A percentile compares a stretch with the other conserved stretches of the same genome.
These are phyloP conservation scores for Diversispora epigaea DNA, from an alignment of 192 early-diverging fungal species.

Conservation along the genomic window DNA sequence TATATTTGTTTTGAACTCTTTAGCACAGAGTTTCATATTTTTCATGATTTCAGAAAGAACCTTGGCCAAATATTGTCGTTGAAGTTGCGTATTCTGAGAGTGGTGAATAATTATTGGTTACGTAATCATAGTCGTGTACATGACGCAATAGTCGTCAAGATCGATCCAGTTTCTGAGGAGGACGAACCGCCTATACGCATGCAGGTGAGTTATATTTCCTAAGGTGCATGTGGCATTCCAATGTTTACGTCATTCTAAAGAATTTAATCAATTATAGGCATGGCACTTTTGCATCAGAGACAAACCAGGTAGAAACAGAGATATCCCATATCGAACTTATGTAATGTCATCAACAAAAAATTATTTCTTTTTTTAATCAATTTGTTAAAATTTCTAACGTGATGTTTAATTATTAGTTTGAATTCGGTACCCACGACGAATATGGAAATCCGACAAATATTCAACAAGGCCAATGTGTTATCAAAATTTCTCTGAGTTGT, in stretches of 20 bases:
- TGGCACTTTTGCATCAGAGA: conserved; percentile 5
- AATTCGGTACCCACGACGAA: conserved; percentile 12
- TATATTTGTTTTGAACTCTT: not conserved
- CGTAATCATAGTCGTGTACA: not conserved
- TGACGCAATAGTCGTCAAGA: conserved; percentile 6
- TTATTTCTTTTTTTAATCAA: too few relatives aligned
- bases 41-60: not conserved
- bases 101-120: not conserved
- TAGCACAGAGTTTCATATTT: not conserved
- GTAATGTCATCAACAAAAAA: not conserved
- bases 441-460: conserved; percentile 3
- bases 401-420: conserved; percentile 23
- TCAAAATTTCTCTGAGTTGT: conserved; percentile 11
- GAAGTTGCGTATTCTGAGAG: conserved; percentile 26
- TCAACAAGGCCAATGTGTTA: not conserved
- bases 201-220: conserved; percentile 8
- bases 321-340: not conserved
- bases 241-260: not conserved
- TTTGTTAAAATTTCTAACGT: too few relatives aligned
- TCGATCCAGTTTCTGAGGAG: conserved; percentile 5
- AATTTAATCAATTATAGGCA: conserved; percentile 17
- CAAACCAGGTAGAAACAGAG: not conserved
- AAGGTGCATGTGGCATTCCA: not conserved
- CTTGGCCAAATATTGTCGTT: conserved; percentile 11
- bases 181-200: not conserved